phyloP scores from a whole-genome alignment of 116 monocot genomes.

The Phalaenopsis hybrid region DNA sequence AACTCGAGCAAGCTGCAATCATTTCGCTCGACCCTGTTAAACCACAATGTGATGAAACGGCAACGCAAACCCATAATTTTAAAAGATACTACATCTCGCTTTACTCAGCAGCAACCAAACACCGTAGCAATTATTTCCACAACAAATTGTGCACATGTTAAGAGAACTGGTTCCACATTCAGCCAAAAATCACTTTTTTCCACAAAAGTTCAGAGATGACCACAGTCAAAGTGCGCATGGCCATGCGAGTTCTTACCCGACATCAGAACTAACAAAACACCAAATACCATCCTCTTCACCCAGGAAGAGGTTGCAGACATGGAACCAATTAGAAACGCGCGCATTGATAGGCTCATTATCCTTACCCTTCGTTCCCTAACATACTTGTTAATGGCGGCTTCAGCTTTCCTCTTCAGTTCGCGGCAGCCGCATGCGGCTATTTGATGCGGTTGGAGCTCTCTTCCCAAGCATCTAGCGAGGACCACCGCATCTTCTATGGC shows the following conservation, averaged over 20 bases:
- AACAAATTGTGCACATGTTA: too few species aligned
- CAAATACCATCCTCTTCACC: conserved; percentile 1
- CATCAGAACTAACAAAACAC: conserved; percentile 12
- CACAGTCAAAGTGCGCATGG: conserved; percentile 28
- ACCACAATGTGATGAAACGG: too few species aligned
- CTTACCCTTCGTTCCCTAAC: conserved; percentile 33
- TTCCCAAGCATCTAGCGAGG: conserved; percentile 36
- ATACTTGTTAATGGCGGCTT: conserved; percentile 14
- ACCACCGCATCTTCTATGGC: conserved; percentile 41
- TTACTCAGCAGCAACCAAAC: too few species aligned
- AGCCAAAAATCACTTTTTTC: too few species aligned
- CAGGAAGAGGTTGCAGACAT: conserved; percentile 6
- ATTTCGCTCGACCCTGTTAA: too few species aligned
- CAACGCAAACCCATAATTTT: too few species aligned
- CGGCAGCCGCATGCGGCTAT: too few species aligned
- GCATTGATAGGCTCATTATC: conserved; percentile 20
- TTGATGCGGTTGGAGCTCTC: background rate
- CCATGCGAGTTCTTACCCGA: conserved; percentile 16
- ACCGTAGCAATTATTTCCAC: too few species aligned
- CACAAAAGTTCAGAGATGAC: conserved; percentile 9
- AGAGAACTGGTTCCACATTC: too few species aligned
- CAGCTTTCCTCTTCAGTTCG: background rate
- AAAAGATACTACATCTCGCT: too few species aligned
- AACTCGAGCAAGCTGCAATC: too few species aligned
- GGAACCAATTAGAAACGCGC: conserved; percentile 17